Evolutionary conservation across 768 basidiomycete species (phyloP).

Genomic region (Strobilomyces confusus): DNA sequence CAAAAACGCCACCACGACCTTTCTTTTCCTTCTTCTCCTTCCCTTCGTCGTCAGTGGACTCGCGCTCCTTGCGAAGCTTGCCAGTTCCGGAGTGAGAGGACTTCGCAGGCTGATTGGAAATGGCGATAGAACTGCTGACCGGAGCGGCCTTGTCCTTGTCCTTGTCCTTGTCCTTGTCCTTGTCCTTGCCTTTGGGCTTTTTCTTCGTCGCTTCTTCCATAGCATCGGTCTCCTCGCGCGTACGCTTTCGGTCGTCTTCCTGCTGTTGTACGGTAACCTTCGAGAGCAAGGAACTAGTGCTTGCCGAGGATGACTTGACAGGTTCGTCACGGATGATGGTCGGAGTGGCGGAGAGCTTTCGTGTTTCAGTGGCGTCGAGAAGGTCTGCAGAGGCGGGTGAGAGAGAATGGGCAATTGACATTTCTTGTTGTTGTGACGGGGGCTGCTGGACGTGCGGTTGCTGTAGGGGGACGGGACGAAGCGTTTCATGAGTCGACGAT

Average conservation of each 20-base stretch:
- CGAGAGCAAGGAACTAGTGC: slow-evolving; percentile 31
- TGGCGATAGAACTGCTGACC: slow-evolving; percentile 22
- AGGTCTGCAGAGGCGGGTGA: slow-evolving; percentile 53
- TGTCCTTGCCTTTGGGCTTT: slow-evolving; percentile 48
- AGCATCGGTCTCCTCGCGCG: slow-evolving; percentile 46
- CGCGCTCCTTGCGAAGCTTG: slow-evolving; percentile 45
- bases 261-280: slow-evolving; percentile 42
- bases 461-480: slow-evolving; percentile 34
- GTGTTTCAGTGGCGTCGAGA: slow-evolving; percentile 66
- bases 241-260: slow-evolving; percentile 52
- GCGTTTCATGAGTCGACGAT: slow-evolving; percentile 29
- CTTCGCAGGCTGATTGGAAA: slow-evolving; percentile 22
- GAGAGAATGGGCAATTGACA: slow-evolving; percentile 26
- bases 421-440: slow-evolving; percentile 24
- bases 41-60: slow-evolving; percentile 43
- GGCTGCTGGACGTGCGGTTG: slow-evolving; percentile 18
- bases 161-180: slow-evolving; percentile 45
- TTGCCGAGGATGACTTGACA: slow-evolving; percentile 11
- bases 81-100: slow-evolving; percentile 13
- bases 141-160: slow-evolving; percentile 46
- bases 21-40: slow-evolving; percentile 62
- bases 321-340: slow-evolving; percentile 61
- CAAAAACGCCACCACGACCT: slow-evolving; percentile 68
- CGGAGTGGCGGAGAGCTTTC: slow-evolving; percentile 75
- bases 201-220: slow-evolving; percentile 44